Base-by-base conservation (phyloP, 1,284 basidiomycete species). In the Leccinum pachyderme region DNA sequence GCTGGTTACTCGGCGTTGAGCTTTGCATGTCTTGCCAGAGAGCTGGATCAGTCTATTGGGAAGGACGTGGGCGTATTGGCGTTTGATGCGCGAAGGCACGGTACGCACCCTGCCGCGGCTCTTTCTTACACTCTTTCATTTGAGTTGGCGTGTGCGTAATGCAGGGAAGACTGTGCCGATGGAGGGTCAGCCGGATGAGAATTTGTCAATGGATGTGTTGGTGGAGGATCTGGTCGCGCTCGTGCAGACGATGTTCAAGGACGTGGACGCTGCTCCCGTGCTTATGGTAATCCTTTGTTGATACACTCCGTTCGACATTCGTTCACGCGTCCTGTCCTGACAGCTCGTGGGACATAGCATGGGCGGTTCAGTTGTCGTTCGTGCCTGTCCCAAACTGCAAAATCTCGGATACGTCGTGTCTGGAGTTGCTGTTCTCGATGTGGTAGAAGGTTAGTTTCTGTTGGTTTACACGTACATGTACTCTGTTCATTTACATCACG, bases 401-500 rank as follows among this genome's bases (percentile, higher is more conserved):
- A 78, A 82, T 46, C 75, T 75, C 22, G 82, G 85, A 45, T 95
- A 91, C 61, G 78, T 77, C 6, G 77, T 98, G 1, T 80, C 83
- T 0, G 96, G 97, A 1, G 88, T 98, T 1, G 83, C 84, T 1
- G 94, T 98, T 1, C 77, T 99, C 2, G 97, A 99, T 64, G 94
- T 98, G 7, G 97, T 99, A 0, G 96, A 99, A 79, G 96, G 5
- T 56, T 13, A 7, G 18, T 39, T 39, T 39, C 11, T 27, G 28
- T 11, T 27, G 7, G 1, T 0, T 25, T n/a, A 35, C 27, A 4
- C n/a, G 3, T 13, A 5, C 7, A 4, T 18, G 3, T 13, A 5
- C 7, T 4, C 35, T 12, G 5, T 31, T 52, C 37, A 49, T 39
- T 13, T 22, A 55, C 39, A 12, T 7, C 32, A 11, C 9, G 13